Conservation (phyloP, 495 filamentous ascomycete species). For the Podospora bellae-mahoneyi region DNA sequence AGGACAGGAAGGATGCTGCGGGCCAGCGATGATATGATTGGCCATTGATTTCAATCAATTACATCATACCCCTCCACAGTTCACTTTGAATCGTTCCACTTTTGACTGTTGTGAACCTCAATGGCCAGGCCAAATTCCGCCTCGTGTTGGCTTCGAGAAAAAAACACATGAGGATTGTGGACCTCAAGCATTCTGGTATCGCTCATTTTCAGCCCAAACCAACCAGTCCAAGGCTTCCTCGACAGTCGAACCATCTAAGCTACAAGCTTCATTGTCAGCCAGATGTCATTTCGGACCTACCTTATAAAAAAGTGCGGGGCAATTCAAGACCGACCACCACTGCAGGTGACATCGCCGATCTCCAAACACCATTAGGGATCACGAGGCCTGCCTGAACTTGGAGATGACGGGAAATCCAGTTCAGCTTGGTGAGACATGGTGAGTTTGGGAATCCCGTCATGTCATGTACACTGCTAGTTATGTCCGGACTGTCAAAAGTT, state of each 20-base stretch:
- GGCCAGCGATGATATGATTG: background rate
- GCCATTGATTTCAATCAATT: background rate
- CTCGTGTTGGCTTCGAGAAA: background rate
- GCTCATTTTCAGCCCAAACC: no score
- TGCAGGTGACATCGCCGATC: slow-evolving; percentile 3
- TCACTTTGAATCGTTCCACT: slow-evolving; percentile 1
- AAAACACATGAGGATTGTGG: background rate
- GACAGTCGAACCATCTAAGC: background rate
- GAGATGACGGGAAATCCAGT: background rate
- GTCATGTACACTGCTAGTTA: background rate
- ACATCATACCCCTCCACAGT: slow-evolving; percentile 10
- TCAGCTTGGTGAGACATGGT: background rate
- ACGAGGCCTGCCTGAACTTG: background rate
- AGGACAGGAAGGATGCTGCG: background rate
- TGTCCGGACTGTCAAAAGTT: background rate
- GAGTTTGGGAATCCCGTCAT: background rate
- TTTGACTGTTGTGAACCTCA: slow-evolving; percentile 10
- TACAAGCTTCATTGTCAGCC: background rate
- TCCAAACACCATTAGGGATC: background rate
- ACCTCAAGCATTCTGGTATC: no score
- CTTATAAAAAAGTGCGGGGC: background rate
- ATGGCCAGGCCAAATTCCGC: background rate
- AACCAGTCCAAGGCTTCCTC: background rate
- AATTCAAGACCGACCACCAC: background rate
- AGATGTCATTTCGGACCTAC: background rate